phyloP scores from a whole-genome alignment of 2,329 filamentous ascomycete species.

The Monosporascus ibericus region DNA sequence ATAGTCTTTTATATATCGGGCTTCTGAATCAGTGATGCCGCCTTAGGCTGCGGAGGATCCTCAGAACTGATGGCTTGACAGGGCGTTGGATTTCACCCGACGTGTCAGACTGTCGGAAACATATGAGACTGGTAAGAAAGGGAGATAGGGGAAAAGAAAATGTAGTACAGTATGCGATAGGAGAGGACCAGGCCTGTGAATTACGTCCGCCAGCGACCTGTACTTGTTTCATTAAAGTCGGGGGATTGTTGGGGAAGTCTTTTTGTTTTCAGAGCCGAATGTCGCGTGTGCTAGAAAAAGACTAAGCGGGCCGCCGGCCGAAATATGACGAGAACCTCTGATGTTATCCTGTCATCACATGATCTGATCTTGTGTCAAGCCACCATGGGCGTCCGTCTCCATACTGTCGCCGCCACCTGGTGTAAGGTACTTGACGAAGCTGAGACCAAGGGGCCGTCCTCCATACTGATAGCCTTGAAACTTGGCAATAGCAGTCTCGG shows the following conservation, averaged over 20 bases:
- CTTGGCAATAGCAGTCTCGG: slow-evolving; percentile 91
- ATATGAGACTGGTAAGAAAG: background rate
- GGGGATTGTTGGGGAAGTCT: background rate
- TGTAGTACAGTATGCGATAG: slow-evolving; percentile 13
- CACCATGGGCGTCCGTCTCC: slow-evolving; percentile 71
- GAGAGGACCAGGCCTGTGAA: slow-evolving; percentile 4
- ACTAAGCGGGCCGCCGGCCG: background rate
- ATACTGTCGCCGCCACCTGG: slow-evolving; percentile 63
- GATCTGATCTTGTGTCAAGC: slow-evolving; percentile 95
- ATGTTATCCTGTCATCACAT: slow-evolving; percentile 52
- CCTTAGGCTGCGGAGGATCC: background rate
- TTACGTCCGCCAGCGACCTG: slow-evolving; percentile 2
- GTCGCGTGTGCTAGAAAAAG: background rate
- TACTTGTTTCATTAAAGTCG: slow-evolving; percentile 2
- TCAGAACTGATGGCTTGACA: background rate
- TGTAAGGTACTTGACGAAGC: slow-evolving; percentile 88
- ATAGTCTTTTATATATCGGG: background rate
- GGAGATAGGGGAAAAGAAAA: background rate
- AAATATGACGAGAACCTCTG: background rate
- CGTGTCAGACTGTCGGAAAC: background rate
- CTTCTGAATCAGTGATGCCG: background rate
- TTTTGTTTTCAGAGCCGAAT: background rate
- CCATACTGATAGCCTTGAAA: slow-evolving; percentile 98
- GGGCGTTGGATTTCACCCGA: background rate
- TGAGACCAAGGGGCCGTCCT: slow-evolving; percentile 85